Evolutionary conservation across 2,329 filamentous ascomycete genomes (phyloP).

Genomic region (Ciborinia camelliae): DNA sequence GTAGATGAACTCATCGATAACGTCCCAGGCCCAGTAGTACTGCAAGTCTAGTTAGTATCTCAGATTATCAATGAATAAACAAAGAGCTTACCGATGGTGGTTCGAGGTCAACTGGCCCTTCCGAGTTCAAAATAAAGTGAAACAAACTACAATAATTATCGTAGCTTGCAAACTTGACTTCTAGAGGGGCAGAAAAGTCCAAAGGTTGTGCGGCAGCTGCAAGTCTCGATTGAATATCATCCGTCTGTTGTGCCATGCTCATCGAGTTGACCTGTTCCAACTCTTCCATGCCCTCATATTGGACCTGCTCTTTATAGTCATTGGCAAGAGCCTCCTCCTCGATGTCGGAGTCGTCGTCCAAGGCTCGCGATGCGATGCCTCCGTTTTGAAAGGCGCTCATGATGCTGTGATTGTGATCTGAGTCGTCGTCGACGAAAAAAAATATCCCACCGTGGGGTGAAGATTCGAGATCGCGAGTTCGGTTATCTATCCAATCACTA

Average conservation of each 20-base stretch:
- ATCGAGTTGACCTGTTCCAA: slow-evolving; percentile 70
- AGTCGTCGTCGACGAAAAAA: slow-evolving; percentile 17
- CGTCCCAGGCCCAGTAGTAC: slow-evolving; percentile 99
- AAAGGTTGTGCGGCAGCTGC: slow-evolving; percentile 89
- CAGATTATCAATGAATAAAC: neutral
- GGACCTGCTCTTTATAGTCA: slow-evolving; percentile 94
- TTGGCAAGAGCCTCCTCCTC: slow-evolving; percentile 95
- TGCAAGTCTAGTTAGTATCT: slow-evolving; percentile 42
- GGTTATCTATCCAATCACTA: slow-evolving; percentile 19
- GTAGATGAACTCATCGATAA: slow-evolving; percentile 99
- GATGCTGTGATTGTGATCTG: slow-evolving; percentile 14
- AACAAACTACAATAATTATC: slow-evolving; percentile 99
- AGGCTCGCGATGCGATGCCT: slow-evolving; percentile 55
- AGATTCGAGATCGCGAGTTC: slow-evolving; percentile 16
- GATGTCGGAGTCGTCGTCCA: slow-evolving; percentile 83
- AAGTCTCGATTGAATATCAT: slow-evolving; percentile 91
- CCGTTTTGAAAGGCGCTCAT: slow-evolving; percentile 65
- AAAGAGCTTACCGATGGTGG: slow-evolving; percentile 77
- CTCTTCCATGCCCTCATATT: slow-evolving; percentile 84
- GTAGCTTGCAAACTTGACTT: slow-evolving; percentile 98
- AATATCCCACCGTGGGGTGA: slow-evolving; percentile 1
- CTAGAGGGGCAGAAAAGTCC: slow-evolving; percentile 91
- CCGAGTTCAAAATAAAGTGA: slow-evolving; percentile 98
- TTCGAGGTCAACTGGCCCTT: slow-evolving; percentile 96
- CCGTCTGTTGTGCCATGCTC: slow-evolving; percentile 69